These are phyloP conservation scores for Crucihimalaya himalaica DNA, from an alignment of 345 rosid species.

Conservation along the genomic window DNA sequence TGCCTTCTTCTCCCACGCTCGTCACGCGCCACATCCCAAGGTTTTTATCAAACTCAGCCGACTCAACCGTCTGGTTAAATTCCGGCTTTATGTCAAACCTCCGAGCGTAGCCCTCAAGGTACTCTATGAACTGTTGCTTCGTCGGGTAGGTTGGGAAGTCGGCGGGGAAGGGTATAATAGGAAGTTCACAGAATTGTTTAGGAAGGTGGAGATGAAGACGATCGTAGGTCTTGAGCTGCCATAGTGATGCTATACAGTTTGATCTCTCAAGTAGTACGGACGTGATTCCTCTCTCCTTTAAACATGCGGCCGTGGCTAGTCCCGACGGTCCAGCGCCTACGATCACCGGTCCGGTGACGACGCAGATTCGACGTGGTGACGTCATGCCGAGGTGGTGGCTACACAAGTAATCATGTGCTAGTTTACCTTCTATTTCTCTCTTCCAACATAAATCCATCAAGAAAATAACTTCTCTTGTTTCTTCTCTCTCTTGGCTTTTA, in stretches of 20 bases:
- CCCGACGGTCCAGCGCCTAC: slow-evolving; percentile 91
- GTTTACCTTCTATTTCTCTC: slow-evolving; percentile 83
- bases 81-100: slow-evolving; percentile 52
- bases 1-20: slow-evolving; percentile 35
- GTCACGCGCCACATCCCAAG: slow-evolving; percentile 62
- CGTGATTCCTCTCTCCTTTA: slow-evolving; percentile 48
- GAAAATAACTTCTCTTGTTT: slow-evolving; percentile 5
- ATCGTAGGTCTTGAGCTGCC: slow-evolving; percentile 79
- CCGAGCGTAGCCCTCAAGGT: slow-evolving; percentile 55
- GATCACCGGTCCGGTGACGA: slow-evolving; percentile 58
- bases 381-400: slow-evolving; percentile 19
- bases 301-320: slow-evolving; percentile 73
- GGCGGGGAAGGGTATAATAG: slow-evolving; percentile 60
- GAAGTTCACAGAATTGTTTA: slow-evolving; percentile 79
- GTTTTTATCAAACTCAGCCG: slow-evolving; percentile 53
- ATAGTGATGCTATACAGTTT: slow-evolving; percentile 73
- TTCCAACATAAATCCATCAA: slow-evolving; percentile 52
- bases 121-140: slow-evolving; percentile 68
- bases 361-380: slow-evolving; percentile 32
- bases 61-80: slow-evolving; percentile 55
- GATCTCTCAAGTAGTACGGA: slow-evolving; percentile 67
- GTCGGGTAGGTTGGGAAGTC: slow-evolving; percentile 70
- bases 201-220: slow-evolving; percentile 85
- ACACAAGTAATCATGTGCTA: slow-evolving; percentile 60
- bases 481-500: slow-evolving; percentile 6